phyloP scores from a whole-genome alignment of 306 rosid genomes.

The Hylodesmum podocarpum region DNA sequence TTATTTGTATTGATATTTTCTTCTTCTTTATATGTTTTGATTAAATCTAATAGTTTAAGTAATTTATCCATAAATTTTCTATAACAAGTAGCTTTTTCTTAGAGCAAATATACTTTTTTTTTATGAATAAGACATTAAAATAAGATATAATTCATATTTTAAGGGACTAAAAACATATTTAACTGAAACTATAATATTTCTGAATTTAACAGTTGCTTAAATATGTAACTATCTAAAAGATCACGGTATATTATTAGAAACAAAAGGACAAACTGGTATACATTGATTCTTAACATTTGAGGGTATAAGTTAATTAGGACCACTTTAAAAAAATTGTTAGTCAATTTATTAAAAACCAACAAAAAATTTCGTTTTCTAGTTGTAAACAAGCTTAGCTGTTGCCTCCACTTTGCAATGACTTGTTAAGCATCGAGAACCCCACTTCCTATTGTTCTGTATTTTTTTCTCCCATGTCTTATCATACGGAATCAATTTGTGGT shows the following conservation, averaged over 20 bases:
- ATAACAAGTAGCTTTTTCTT: no score
- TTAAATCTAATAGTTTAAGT: no score
- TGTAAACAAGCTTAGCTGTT: slow-evolving; percentile 1
- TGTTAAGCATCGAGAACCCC: background rate
- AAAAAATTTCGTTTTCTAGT: background rate
- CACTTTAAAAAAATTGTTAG: background rate
- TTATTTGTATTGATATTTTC: no score
- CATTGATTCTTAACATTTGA: background rate
- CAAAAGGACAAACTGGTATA: background rate
- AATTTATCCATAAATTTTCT: no score
- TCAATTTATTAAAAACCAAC: background rate
- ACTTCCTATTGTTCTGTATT: slow-evolving; percentile 15
- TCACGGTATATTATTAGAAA: background rate
- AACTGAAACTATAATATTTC: no score
- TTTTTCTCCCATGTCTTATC: background rate
- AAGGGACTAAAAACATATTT: no score
- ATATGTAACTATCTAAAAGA: background rate
- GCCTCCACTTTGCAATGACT: slow-evolving; percentile 4
- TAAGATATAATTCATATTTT: no score
- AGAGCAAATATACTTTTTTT: no score
- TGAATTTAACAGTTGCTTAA: background rate
- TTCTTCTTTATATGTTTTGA: no score
- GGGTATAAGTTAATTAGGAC: background rate
- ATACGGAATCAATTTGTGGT: slow-evolving; percentile 8
- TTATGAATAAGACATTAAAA: no score